Evolutionary conservation across 2,329 filamentous ascomycete genomes (phyloP), one percentile per base, ranked within the genome.

Genomic region (Exophiala alcalophila): DNA sequence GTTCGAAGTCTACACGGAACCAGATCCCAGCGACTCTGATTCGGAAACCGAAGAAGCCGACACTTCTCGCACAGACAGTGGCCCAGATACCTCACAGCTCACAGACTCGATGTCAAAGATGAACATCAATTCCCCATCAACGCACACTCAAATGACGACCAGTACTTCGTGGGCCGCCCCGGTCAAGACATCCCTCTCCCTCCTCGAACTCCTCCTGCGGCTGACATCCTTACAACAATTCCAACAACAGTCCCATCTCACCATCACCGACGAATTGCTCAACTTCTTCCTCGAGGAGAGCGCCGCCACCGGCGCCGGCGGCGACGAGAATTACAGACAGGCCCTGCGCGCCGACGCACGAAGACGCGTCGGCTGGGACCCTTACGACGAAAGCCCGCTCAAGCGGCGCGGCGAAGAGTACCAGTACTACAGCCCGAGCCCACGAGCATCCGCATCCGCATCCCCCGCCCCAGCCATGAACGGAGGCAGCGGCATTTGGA

Each of bases 191-290:
- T 84, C 80, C 0, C 71, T 87, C 4, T 95, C 90, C 1, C 77
- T 95, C 6, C 77, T 96, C 40, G 90, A 96, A 64, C 92, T 91
- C 72, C 72, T 95, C 21, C 78, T 95, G 32, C 86, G 91, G 28
- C 76, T 96, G 32, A 83, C 85, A 4, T 87, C 88, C 15, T 77
- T 95, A 10, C 90, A 95, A 61, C 88, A 95, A 68, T 94, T 92
- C 63, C 86, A 94, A 61, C 90, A 96, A 70, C 77, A 80, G 27
- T 89, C 86, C 0, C 89, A 95, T 57, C 76, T 95, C n/a, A 79
- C 87, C 5, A 92, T 94, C 49, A 86, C 86, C 1, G 90, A 96
- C 60, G 86, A 95, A 56, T 79, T 95, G 2, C 72, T 95, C 27
- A 88, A 84, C 38, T 94, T 94, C 68, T 96, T 95, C 67, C 72